Base-by-base conservation (phyloP, 805 yeast genomes). In the Candida palmyrensis region DNA sequence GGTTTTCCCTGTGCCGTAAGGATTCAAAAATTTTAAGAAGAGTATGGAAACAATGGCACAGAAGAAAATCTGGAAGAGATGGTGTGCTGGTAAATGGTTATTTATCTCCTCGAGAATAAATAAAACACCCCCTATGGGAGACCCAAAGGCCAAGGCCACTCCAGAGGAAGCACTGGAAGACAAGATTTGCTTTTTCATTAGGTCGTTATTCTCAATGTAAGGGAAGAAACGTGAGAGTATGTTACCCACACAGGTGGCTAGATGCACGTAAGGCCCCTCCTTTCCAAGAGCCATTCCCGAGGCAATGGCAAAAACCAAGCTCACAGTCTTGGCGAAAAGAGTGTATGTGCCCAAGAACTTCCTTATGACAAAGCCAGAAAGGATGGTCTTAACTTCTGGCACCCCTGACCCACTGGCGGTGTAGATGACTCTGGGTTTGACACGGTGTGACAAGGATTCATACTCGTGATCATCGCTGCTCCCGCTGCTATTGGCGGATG, bases 251-350 rank as follows among this genome's bases (percentile, higher is more conserved):
- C 76, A 71, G 2, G 79, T 61, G 0, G 80, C 77, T 29, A 75
- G 58, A 48, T 75, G 82, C 15, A 75, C 82, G 44, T 66, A 75
- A 0, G 82, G 82, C 3, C 82, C 82, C 38, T 75, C 82, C 48
- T 75, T 75, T 1, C 82, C 82, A 7, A 75, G 51, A 9, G 72
- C 53, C 57, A 75, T 57, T 2, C 82, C 82, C 0, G 79, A 71
- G 0, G 79, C 75, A 24, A 75, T 73, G 3, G 79, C 71, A 23
- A 74, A 59, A 2, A 74, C 57, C 17, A 75, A 51, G 0, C 75
- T 73, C 2, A 59, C 38, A 0, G 76, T 58, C 47, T 75, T 75
- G 37, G 71, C 56, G 16, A 74, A 25, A 6, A 75, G 56, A 0
- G 82, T 73, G 41, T 68, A 65, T 2, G 70, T 52, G 4, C 82